Evolutionary conservation across 2,329 filamentous ascomycete species (phyloP), one percentile per base, ranked within the genome.

Genomic region (Trichoderma sp.): DNA sequence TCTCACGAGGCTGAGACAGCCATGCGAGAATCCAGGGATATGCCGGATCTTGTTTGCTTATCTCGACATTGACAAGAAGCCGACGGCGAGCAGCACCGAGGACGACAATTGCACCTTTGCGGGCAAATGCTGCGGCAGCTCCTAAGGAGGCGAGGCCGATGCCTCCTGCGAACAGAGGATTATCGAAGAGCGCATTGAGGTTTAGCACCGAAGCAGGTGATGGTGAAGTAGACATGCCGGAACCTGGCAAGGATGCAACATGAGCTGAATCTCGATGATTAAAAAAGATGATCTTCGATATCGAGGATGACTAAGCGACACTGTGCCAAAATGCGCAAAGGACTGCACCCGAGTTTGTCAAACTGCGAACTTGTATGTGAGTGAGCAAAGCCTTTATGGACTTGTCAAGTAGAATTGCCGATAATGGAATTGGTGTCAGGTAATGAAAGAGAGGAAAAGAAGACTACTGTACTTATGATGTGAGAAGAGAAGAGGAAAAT

Each of bases 11-110:
- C 67, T 92, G 86, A 7, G 93, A 94, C 78, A 99, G 91, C 94
- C 95, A 99, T 71, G 94, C 90, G 10, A 99, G 85, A 50, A 99
- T 89, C 94, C 94, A 98, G 48, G 89, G 89, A 77, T 98, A 99
- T 2, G 94, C 94, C 53, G 93, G 89, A 80, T 99, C 95, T 74
- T 94, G 92, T 76, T 93, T 92, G 78, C 92, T 94, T 79, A 99
- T 97, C 80, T 99, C 95, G 74, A 99, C 89, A 74, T 97, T 93
- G 74, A 98, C 92, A 34, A 99, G 89, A 81, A 99, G 88, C 58
- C 94, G 92, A 64, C 91, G 89, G 59, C 92, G 91, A 68, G 97
- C 81, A 67, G 96, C 84, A 52, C 87, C 86, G n/a, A 90, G 89
- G 65, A 89, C 89, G 73, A 89, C 84, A 69, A 94, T 87, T 68